Conservation (phyloP, 2,329 filamentous ascomycete genomes). For the Sclerotinia minor region DNA sequence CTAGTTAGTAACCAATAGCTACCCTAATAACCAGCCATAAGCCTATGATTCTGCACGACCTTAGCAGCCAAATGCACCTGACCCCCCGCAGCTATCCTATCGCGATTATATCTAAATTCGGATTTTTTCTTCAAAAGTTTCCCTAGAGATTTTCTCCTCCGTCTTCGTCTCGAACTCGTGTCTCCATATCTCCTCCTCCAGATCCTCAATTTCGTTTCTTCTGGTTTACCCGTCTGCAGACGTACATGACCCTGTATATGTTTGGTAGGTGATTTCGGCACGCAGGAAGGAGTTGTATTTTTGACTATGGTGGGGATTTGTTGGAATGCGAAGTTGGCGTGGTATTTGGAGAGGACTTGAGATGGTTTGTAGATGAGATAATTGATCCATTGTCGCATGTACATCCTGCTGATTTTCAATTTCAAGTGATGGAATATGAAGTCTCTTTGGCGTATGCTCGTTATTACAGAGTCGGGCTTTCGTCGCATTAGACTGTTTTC, state of each 20-base stretch:
- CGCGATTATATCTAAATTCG: not conserved
- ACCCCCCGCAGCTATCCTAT: not conserved
- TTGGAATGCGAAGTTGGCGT: not conserved
- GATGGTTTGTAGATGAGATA: slow-evolving; percentile 1
- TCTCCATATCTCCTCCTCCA: slow-evolving; percentile 11
- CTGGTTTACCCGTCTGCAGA: not conserved
- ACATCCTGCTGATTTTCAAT: slow-evolving; percentile 15
- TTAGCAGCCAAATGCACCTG: slow-evolving; percentile 9
- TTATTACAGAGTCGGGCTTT: not conserved
- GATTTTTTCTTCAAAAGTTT: not conserved
- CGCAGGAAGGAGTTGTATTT: not conserved
- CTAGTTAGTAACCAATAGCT: too few relatives aligned
- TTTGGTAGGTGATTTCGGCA: not conserved
- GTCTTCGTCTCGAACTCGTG: not conserved
- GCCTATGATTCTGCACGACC: not conserved
- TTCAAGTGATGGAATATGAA: slow-evolving; percentile 4
- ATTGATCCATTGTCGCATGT: slow-evolving; percentile 19
- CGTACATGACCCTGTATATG: slow-evolving; percentile 9
- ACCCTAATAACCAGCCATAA: too few relatives aligned
- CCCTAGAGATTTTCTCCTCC: not conserved
- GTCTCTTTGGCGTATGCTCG: slow-evolving; percentile 26
- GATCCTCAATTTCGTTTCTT: slow-evolving; percentile 12
- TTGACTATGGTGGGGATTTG: slow-evolving; percentile 9
- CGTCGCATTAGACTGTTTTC: not conserved
- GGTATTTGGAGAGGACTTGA: not conserved